Base-by-base conservation (phyloP, 2,329 filamentous ascomycete species). In the Zarea fungicola region DNA sequence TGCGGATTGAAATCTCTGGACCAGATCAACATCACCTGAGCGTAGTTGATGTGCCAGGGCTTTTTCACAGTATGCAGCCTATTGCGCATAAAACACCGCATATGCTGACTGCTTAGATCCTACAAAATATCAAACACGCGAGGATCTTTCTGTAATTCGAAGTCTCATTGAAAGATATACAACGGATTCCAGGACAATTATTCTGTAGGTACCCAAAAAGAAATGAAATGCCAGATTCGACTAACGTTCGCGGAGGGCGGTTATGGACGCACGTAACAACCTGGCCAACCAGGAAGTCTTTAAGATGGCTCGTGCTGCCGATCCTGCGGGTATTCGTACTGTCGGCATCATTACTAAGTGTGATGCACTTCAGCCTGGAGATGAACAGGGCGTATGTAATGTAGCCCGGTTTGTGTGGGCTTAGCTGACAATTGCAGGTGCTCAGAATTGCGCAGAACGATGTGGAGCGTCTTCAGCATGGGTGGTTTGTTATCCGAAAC, bases 261-360 rank as follows among this genome's bases (percentile, higher is more conserved):
- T 43, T 3, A 43, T 43, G 28, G 41, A 43, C 16, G 41, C 41
- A 21, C 41, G 28, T n/a, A 43, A 43, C 41, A 43, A 43, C n/a
- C 25, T 43, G 28, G 41, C 41, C 28, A 43, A 43, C 11, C 28
- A 43, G 14, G 41, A 43, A 34, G 41, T 43, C 41, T 43, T 43
- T 16, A 43, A 43, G 25, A 43, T 43, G 26, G 41, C 41, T 29
- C 28, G 41, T 21, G 41, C 41, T 11, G 41, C 41, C 7, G 28
- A 43, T 34, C 41, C 41, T 34, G 28, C 28, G 7, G 41, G 41
- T 34, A 32, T 22, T 16, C 41, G 41, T 16, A 43, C 28, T 14
- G 41, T 43, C 14, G 28, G 41, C 8, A 43, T 43, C 13, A 32
- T 43, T 3, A 43, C 28, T 6, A 43, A 43, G 22, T 43, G 41